phyloP scores from a whole-genome alignment of 169 alveolate species.

The Theileria annulata region DNA sequence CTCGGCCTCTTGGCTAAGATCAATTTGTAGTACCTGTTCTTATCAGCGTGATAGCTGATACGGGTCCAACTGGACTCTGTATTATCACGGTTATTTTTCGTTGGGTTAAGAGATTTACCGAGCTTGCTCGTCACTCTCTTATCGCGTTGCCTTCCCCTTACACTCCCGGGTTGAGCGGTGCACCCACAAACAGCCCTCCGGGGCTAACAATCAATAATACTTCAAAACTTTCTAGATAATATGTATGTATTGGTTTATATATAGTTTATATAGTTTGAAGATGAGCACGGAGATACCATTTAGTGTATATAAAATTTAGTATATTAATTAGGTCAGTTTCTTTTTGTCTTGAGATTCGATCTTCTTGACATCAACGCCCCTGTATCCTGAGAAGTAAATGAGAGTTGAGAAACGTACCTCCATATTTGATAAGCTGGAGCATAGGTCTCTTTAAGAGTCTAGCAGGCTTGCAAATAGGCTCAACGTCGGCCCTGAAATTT shows the following conservation, averaged over 20 bases:
- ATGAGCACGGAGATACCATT: neutral
- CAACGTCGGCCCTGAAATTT: slow-evolving; percentile 52
- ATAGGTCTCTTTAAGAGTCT: slow-evolving; percentile 58
- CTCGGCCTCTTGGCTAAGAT: slow-evolving; percentile 89
- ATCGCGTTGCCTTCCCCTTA: slow-evolving; percentile 85
- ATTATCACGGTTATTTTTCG: slow-evolving; percentile 80
- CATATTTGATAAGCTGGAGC: slow-evolving; percentile 58
- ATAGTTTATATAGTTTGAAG: neutral
- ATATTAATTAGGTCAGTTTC: neutral
- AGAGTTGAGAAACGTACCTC: slow-evolving; percentile 35
- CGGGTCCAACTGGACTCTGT: slow-evolving; percentile 83
- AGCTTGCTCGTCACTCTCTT: slow-evolving; percentile 81
- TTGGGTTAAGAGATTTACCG: slow-evolving; percentile 75
- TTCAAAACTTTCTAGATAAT: slow-evolving; percentile 14
- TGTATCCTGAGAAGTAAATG: neutral
- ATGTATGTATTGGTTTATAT: neutral
- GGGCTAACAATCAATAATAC: slow-evolving; percentile 50
- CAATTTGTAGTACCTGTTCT: slow-evolving; percentile 87
- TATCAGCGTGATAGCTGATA: slow-evolving; percentile 88
- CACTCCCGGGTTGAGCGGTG: slow-evolving; percentile 84
- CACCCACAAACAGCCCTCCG: slow-evolving; percentile 78
- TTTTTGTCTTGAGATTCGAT: neutral
- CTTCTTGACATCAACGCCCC: neutral
- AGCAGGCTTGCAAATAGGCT: slow-evolving; percentile 54
- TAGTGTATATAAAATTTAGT: neutral